These are phyloP conservation scores for Graphilbum fragrans DNA, from an alignment of 2,329 filamentous ascomycete species.

Conservation along the genomic window DNA sequence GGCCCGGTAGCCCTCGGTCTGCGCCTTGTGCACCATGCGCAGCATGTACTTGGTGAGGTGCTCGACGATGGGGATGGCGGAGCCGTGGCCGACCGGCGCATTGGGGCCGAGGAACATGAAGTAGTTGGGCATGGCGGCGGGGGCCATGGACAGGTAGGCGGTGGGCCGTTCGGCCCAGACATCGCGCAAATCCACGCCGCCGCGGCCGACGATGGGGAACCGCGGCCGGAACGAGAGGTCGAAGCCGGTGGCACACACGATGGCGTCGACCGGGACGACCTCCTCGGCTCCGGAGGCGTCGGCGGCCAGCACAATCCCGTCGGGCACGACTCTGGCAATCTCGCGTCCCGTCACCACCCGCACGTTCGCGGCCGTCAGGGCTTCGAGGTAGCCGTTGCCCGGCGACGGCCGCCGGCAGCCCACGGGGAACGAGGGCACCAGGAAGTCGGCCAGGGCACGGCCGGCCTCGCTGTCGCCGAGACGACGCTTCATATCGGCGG, in stretches of 20 bases:
- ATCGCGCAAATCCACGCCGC: slow-evolving; percentile 6
- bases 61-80: slow-evolving; percentile 4
- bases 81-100: slow-evolving; percentile 4
- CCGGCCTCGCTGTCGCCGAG: slow-evolving; percentile 4
- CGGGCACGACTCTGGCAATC: slow-evolving; percentile 22
- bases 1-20: background rate
- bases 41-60: slow-evolving; percentile 5
- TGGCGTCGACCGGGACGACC: slow-evolving; percentile 9
- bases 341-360: slow-evolving; percentile 23
- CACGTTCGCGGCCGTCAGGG: slow-evolving; percentile 30
- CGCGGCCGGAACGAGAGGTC: slow-evolving; percentile 16
- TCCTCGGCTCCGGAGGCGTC: slow-evolving; percentile 16
- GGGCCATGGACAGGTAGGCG: slow-evolving; percentile 8
- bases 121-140: slow-evolving; percentile 10
- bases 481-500: slow-evolving; percentile 7
- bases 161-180: slow-evolving; percentile 10
- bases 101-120: slow-evolving; percentile 7
- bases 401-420: slow-evolving; percentile 30
- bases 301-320: slow-evolving; percentile 17
- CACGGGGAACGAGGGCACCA: slow-evolving; percentile 15
- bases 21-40: slow-evolving; percentile 1
- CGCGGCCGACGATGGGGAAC: slow-evolving; percentile 17
- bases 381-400: slow-evolving; percentile 28
- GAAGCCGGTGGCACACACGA: slow-evolving; percentile 27
- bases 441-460: slow-evolving; percentile 4